phyloP scores from a whole-genome alignment of 192 early-diverging fungal genomes.

The Chytriomyces sp. region DNA sequence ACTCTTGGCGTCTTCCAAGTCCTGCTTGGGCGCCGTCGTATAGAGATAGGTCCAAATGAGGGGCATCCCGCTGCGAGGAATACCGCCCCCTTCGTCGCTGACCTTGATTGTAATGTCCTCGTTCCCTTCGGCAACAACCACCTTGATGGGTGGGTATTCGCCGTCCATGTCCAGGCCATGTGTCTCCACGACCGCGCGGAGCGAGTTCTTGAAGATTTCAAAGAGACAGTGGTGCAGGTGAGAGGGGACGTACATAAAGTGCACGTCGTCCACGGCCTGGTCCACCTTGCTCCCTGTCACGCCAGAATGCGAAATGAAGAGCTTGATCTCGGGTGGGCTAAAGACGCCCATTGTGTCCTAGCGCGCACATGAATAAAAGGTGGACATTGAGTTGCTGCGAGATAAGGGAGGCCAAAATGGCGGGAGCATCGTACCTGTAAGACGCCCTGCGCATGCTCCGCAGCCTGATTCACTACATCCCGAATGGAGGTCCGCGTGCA shows the following conservation, averaged over 20 bases:
- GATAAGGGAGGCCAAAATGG: background rate
- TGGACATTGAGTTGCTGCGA: background rate
- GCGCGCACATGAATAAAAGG: slow-evolving; percentile 19
- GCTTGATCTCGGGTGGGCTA: slow-evolving; percentile 71
- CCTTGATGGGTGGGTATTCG: slow-evolving; percentile 89
- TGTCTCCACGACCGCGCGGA: slow-evolving; percentile 92
- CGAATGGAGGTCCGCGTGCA: slow-evolving; percentile 84
- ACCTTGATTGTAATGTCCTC: slow-evolving; percentile 97
- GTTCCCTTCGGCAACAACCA: slow-evolving; percentile 72
- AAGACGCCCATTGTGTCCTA: slow-evolving; percentile 85
- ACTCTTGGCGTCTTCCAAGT: slow-evolving; percentile 23
- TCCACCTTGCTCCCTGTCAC: slow-evolving; percentile 25
- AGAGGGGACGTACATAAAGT: slow-evolving; percentile 95
- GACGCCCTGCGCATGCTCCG: slow-evolving; percentile 85
- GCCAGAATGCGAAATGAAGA: slow-evolving; percentile 32
- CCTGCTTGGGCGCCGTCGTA: slow-evolving; percentile 54
- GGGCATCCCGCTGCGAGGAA: slow-evolving; percentile 83
- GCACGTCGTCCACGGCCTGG: slow-evolving; percentile 56
- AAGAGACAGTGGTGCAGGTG: slow-evolving; percentile 98
- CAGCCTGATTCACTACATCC: slow-evolving; percentile 84
- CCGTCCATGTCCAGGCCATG: slow-evolving; percentile 78
- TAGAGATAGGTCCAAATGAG: slow-evolving; percentile 95
- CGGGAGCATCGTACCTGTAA: slow-evolving; percentile 30
- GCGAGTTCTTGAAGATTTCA: slow-evolving; percentile 95
- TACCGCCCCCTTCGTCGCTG: slow-evolving; percentile 93